Evolutionary conservation across 73 alveolate species (phyloP).

Genomic region (Durusdinium trenchii): DNA sequence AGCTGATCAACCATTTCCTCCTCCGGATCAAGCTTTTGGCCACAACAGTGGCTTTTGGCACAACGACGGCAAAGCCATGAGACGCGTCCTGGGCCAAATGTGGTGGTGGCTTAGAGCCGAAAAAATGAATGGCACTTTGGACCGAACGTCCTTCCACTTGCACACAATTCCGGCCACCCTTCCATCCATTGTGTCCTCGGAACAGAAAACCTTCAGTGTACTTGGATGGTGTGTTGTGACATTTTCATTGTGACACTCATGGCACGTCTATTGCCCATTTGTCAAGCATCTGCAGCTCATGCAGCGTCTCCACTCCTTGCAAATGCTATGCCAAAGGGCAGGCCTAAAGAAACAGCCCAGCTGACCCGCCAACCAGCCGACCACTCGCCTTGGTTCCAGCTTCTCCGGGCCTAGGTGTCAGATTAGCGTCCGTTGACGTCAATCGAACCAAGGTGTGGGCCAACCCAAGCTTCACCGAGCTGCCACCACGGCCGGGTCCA

Average conservation of each 20-base stretch:
- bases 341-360: too few relatives aligned
- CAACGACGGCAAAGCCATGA: constrained; percentile 45
- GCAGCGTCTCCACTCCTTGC: constrained; percentile 49
- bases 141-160: neutral
- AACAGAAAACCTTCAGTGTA: neutral
- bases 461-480: too few relatives aligned
- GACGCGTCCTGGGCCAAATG: neutral
- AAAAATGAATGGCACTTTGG: too few relatives aligned
- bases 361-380: too few relatives aligned
- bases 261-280: neutral
- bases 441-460: too few relatives aligned
- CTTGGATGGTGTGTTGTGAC: neutral
- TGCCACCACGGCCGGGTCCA: too few relatives aligned
- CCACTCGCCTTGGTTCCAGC: too few relatives aligned
- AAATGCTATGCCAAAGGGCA: neutral
- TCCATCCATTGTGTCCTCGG: constrained; percentile 29
- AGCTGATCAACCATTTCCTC: neutral
- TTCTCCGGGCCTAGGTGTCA: too few relatives aligned
- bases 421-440: too few relatives aligned
- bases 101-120: too few relatives aligned
- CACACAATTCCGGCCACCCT: constrained; percentile 63
- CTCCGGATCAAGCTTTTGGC: neutral
- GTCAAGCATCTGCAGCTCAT: constrained; percentile 42
- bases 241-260: neutral
- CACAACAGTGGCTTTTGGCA: neutral